Percentiles rank a stretch among this genome's conserved stretches.
Conservation (phyloP, 257 asterid species). For the Ehretia macrophylla region DNA sequence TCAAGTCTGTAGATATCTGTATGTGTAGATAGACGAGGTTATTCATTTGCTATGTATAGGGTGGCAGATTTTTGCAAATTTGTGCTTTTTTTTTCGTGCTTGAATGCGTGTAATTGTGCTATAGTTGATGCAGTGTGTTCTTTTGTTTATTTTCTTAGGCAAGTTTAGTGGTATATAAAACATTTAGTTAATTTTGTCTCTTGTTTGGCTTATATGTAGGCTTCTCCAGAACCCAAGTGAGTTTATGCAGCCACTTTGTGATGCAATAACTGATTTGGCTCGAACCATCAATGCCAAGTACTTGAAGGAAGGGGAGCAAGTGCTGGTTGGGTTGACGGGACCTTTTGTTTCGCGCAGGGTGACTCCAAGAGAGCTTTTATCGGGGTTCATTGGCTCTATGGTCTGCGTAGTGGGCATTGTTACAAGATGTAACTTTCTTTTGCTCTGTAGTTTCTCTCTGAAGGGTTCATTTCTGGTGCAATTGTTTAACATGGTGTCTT, state of each 20-base stretch:
- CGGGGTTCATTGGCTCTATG: constrained; percentile 89
- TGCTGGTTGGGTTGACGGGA: constrained; percentile 86
- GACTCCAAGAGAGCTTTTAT: constrained; percentile 90
- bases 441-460: neutral
- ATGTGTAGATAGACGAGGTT: too few species aligned
- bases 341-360: constrained; percentile 93
- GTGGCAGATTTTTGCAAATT: too few species aligned
- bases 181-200: neutral
- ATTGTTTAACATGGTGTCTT: neutral
- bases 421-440: constrained; percentile 64
- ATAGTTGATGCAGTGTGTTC: too few species aligned
- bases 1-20: too few species aligned
- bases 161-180: too few species aligned
- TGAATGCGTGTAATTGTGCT: too few species aligned
- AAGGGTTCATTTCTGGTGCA: neutral
- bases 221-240: constrained; percentile 85
- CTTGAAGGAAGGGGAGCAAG: constrained; percentile 88
- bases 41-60: too few species aligned
- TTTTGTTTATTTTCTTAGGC: too few species aligned
- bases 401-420: constrained; percentile 94
- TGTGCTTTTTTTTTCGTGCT: too few species aligned
- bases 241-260: constrained; percentile 85
- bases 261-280: constrained; percentile 70
- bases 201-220: constrained; percentile 30
- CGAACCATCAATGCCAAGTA: constrained; percentile 68